These are phyloP conservation scores for Populus tremula DNA, from an alignment of 345 rosid genomes.

Conservation along the genomic window DNA sequence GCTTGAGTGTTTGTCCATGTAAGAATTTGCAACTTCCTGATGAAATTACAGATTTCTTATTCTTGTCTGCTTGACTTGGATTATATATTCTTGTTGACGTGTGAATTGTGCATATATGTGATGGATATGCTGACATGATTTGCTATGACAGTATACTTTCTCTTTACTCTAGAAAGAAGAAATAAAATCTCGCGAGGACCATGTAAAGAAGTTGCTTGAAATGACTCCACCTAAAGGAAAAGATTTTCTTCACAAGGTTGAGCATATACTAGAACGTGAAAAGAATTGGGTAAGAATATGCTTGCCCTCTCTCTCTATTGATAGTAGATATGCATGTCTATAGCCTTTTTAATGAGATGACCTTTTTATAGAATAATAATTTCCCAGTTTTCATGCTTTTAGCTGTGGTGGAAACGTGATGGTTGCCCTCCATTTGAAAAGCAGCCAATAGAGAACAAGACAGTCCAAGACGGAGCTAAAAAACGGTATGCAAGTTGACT, in stretches of 20 bases:
- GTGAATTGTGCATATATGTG: neutral
- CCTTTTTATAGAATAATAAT: slow-evolving; percentile 8
- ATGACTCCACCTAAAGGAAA: slow-evolving; percentile 93
- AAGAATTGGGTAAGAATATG: slow-evolving; percentile 78
- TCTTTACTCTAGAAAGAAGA: slow-evolving; percentile 71
- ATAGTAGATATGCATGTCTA: neutral
- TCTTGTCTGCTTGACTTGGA: neutral
- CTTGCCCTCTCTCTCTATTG: slow-evolving; percentile 4
- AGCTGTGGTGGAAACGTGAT: slow-evolving; percentile 99
- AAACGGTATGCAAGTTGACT: slow-evolving; percentile 54
- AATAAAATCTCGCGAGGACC: slow-evolving; percentile 79
- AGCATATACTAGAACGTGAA: slow-evolving; percentile 89
- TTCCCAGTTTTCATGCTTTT: slow-evolving; percentile 18
- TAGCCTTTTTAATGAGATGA: neutral
- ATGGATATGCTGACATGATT: neutral
- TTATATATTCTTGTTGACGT: neutral
- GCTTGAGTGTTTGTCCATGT: neutral
- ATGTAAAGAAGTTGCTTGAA: slow-evolving; percentile 82
- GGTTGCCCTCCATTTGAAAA: slow-evolving; percentile 96
- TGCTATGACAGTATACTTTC: neutral
- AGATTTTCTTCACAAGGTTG: slow-evolving; percentile 72
- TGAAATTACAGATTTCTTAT: too few species aligned
- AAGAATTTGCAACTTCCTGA: neutral
- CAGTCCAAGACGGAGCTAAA: slow-evolving; percentile 55
- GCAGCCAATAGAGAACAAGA: slow-evolving; percentile 68